Base-by-base conservation (phyloP, 2,329 filamentous ascomycete genomes). In the Epichloe hybrida region DNA sequence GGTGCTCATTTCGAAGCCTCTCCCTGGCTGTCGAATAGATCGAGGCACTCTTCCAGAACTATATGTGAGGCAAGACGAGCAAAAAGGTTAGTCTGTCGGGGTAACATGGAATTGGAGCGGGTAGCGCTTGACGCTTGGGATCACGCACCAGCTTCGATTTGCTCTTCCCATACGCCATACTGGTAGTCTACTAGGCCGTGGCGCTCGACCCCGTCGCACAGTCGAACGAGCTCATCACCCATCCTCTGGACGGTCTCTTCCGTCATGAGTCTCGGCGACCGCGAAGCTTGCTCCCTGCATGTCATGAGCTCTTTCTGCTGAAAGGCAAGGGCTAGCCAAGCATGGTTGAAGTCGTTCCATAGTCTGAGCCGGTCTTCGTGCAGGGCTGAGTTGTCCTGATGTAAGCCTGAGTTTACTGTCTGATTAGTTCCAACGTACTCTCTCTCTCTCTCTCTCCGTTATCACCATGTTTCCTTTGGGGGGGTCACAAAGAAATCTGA, bases 101-200 rank as follows among this genome's bases (percentile, higher is more conserved):
- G 17, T 23, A 17, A 17, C 20, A 7, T 21, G 20, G 5, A 13
- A 15, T 23, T 15, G 27, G 27, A 31, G 27, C 27, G 27, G 27
- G 3, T 4, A 11, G 27, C 27, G 41, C 15, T 17, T 17, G 21
- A 37, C 15, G 15, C 8, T 37, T 23, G 17, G 9, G 13, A 46
- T 7, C 35, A 50, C 86, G 69, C 73, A 95, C 90, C 77, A 52
- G 79, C 78, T 58, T 93, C 79, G 59, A 97, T 96, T 62, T 87
- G 82, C 63, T 97, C 90, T 68, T 97, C 93, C 80, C 88, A 94
- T 27, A 97, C 87, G 8, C 93, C 93, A 71, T 95, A 94, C 62
- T 97, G 86, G 65, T 97, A 98, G 69, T 98, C 93, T 11, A 98
- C 88, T 46, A 98, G 72, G n/a, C 93, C 93, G 63, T 94, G 84